Percentiles rank a stretch among this genome's conserved stretches.
Conservation (phyloP, 2,329 filamentous ascomycete species). For the Hymenoscyphus scutula region DNA sequence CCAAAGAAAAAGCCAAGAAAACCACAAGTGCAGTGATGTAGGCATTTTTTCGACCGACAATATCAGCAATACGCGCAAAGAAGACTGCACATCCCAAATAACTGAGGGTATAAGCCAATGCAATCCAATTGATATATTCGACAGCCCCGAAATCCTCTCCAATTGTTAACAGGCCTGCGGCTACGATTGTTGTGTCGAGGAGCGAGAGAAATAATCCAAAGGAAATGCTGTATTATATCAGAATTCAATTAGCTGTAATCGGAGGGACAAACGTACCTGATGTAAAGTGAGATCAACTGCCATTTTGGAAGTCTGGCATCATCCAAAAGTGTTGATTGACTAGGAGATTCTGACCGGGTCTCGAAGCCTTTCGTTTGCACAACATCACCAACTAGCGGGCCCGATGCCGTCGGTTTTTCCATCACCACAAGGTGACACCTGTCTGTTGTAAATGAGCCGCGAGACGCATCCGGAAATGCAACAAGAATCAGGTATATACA, state of each 20-base stretch:
- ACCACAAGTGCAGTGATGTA: constrained; percentile 50
- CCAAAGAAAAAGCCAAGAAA: constrained; percentile 55
- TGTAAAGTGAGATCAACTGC: constrained; percentile 15
- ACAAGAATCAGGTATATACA: not conserved
- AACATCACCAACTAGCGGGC: not conserved
- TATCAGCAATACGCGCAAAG: constrained; percentile 52
- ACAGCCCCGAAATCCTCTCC: constrained; percentile 49
- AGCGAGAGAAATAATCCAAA: constrained; percentile 58
- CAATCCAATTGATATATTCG: constrained; percentile 51
- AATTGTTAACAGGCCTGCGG: constrained; percentile 56
- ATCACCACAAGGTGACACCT: not conserved
- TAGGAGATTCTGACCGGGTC: not conserved
- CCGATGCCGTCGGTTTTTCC: not conserved
- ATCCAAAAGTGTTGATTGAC: not conserved
- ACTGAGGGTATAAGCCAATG: constrained; percentile 49
- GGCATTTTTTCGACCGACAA: constrained; percentile 52
- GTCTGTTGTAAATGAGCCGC: not conserved
- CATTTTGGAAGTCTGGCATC: constrained; percentile 16
- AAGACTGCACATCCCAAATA: constrained; percentile 50
- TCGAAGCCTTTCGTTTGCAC: not conserved
- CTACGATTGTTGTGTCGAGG: constrained; percentile 59
- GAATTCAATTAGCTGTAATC: not conserved
- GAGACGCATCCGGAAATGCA: not conserved
- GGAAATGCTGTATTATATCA: constrained; percentile 40
- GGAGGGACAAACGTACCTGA: constrained; percentile 9